Base-by-base conservation (phyloP, 129 eudicot species). In the Artemisia annua region DNA sequence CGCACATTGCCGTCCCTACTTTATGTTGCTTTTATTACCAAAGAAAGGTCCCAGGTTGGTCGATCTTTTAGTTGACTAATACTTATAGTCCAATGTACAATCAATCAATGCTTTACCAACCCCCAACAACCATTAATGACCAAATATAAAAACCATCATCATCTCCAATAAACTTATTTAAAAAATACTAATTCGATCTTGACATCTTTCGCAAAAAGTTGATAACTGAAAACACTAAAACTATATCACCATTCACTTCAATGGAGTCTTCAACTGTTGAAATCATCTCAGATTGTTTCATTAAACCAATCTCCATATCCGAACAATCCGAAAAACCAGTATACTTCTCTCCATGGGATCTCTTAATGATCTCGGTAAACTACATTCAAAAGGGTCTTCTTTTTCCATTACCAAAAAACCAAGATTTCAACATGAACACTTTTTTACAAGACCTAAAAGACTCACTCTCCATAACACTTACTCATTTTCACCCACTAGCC, bases 301-400 rank as follows among this genome's bases (percentile, higher is more conserved):
- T 89, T 74, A 82, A 80, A 75, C 96, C 96, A 19, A 64, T 69
- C 43, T 22, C 75, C 16, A 22, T 32, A 3, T 28, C 81, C 0
- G 72, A 83, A 59, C 82, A 81, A 46, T 66, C 91, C 19, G 72
- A 86, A 14, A 55, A 80, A 11, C 91, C 91, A 16, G 7, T 69
- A 13, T 69, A 86, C 71, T 75, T 89, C 35, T 75, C 89, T 3
- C 86, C 89, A 76, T 84, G 85, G 85, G 96, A 89, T 63, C 77
- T 84, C 0, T 62, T 61, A 35, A 51, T 86, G 85, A 77, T 84
- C 14, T 55, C 68, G 0, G 57, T 71, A 1, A 75, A 89, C 3
- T 84, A 86, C 83, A 86, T 84, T 17, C 96, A 89, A 80, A 79
- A 84, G 32, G 96, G 96, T 12, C 87, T 89, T 28, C 75, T 89